A percentile compares a stretch with the other conserved stretches of the same genome.
Conservation (phyloP, 345 rosid genomes). For the Hypericum perforatum region DNA sequence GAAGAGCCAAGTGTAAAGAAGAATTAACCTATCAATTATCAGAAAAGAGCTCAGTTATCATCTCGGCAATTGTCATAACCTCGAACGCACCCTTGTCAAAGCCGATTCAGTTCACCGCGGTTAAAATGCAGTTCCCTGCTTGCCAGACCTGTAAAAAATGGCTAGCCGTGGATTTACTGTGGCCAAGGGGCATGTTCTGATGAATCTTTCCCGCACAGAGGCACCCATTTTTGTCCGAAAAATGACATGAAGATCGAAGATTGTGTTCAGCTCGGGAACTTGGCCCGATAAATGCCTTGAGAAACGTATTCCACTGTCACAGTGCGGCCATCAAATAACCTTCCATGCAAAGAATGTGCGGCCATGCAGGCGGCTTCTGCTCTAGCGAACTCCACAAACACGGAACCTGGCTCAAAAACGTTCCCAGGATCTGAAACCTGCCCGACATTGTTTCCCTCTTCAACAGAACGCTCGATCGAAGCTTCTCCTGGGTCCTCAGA, state of each 20-base stretch:
- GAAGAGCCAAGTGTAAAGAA: background rate
- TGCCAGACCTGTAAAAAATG: too few relatives aligned
- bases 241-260: background rate
- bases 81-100: too few relatives aligned
- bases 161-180: too few relatives aligned
- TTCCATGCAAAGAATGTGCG: conserved; percentile 67
- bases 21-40: background rate
- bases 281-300: conserved; percentile 37
- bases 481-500: background rate
- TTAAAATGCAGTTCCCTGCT: too few relatives aligned
- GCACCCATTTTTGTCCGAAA: background rate
- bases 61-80: too few relatives aligned
- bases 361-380: conserved; percentile 57
- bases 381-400: conserved; percentile 72
- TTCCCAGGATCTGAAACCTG: conserved; percentile 16
- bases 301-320: conserved; percentile 56
- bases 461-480: background rate
- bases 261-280: conserved; percentile 33
- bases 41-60: too few relatives aligned
- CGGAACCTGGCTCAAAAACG: conserved; percentile 51
- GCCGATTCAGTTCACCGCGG: too few relatives aligned
- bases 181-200: too few relatives aligned
- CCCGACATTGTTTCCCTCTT: conserved; percentile 24
- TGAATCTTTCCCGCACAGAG: background rate
- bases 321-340: conserved; percentile 41